A percentile compares a stretch with the other conserved stretches of the same genome.
phyloP scores from a whole-genome alignment of 768 basidiomycete genomes.

The Termitomyces sp. region DNA sequence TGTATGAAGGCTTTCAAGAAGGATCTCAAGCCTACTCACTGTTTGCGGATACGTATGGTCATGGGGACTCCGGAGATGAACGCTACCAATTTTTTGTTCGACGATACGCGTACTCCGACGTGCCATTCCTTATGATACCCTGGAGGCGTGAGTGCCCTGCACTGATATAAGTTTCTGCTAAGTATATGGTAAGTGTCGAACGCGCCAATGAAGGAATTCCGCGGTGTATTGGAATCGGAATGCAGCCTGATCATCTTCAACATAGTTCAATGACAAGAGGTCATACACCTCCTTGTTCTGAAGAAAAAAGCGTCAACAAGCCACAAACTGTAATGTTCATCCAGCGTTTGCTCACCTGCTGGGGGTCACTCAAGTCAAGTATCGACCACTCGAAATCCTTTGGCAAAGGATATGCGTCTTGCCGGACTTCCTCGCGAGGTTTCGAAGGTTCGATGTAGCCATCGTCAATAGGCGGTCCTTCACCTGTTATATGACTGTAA shows the following conservation, averaged over 20 bases:
- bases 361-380: conserved; percentile 74
- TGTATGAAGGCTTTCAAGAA: not conserved
- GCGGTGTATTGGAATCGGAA: conserved; percentile 96
- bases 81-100: conserved; percentile 91
- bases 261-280: conserved; percentile 89
- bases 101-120: conserved; percentile 86
- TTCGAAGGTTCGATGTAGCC: conserved; percentile 88
- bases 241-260: conserved; percentile 94
- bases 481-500: conserved; percentile 39
- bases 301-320: conserved; percentile 7
- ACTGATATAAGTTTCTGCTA: not conserved
- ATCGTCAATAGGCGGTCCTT: conserved; percentile 66
- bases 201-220: conserved; percentile 88
- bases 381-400: conserved; percentile 91
- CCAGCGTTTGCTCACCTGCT: conserved; percentile 51
- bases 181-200: conserved; percentile 12
- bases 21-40: conserved; percentile 48
- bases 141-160: conserved; percentile 91
- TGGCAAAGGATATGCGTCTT: conserved; percentile 85
- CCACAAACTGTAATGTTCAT: not conserved
- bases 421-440: conserved; percentile 74
- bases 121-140: conserved; percentile 96
- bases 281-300: conserved; percentile 92
- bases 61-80: conserved; percentile 95
- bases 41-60: conserved; percentile 76